Conservation (phyloP, 2,329 filamentous ascomycete species). For the Fusarium solani-melongenae region DNA sequence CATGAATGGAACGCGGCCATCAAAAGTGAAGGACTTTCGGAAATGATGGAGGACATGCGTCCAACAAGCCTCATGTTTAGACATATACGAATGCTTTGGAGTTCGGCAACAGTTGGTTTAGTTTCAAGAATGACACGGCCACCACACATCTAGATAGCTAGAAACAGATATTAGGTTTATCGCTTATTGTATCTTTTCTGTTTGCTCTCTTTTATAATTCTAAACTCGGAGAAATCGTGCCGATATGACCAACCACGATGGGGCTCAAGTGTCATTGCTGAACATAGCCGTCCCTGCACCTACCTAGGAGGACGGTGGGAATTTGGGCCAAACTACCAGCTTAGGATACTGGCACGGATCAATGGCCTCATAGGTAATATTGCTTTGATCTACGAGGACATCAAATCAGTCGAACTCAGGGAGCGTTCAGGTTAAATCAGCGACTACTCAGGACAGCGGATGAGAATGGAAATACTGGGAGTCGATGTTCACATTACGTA, state of each 20-base stretch:
- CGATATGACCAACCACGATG: background rate
- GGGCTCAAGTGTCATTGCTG: background rate
- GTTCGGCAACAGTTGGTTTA: background rate
- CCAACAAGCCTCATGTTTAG: background rate
- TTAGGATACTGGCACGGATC: background rate
- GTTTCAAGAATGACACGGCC: background rate
- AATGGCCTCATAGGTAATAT: background rate
- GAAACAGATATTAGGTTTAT: background rate
- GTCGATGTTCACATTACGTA: background rate
- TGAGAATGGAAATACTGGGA: background rate
- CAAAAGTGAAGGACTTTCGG: background rate
- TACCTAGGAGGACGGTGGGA: background rate
- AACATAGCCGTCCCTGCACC: background rate
- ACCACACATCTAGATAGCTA: background rate
- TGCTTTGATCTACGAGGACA: background rate
- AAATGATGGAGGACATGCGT: background rate
- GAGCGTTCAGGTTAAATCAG: background rate
- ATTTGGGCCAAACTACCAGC: constrained; percentile 1
- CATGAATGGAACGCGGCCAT: background rate
- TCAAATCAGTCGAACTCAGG: background rate
- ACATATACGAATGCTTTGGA: background rate
- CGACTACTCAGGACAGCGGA: background rate
- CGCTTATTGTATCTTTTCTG: background rate
- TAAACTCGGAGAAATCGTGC: background rate
- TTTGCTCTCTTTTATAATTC: background rate